Conservation (phyloP, 768 basidiomycete genomes). For the Lentinula sp. region DNA sequence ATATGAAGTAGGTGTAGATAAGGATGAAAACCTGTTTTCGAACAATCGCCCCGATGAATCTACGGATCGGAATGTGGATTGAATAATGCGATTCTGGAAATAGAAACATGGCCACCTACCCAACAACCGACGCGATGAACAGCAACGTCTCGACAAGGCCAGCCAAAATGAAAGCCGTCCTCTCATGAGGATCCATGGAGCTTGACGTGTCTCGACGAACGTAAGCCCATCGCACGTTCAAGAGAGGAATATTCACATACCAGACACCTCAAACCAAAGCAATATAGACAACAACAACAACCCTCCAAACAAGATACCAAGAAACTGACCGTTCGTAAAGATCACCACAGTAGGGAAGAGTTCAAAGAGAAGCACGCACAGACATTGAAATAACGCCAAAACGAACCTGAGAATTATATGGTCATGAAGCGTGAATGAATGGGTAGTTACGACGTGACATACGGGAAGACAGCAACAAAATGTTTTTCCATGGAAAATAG, state of each 20-base stretch:
- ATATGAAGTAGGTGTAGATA: conserved; percentile 50
- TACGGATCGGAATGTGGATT: conserved; percentile 15
- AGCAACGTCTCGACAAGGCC: conserved; percentile 51
- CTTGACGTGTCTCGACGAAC: conserved; percentile 23
- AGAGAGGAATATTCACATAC: conserved; percentile 30
- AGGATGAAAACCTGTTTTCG: conserved; percentile 57
- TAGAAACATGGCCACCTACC: conserved; percentile 30
- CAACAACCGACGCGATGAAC: conserved; percentile 46
- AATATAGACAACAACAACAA: conserved; percentile 45
- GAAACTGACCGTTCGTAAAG: conserved; percentile 11
- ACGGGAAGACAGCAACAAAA: conserved; percentile 65
- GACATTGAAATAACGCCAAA: conserved; percentile 54
- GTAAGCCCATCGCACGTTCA: background rate
- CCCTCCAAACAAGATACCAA: conserved; percentile 51
- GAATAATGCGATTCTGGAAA: background rate
- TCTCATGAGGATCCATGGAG: conserved; percentile 25
- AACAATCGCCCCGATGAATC: conserved; percentile 58
- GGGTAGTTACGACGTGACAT: conserved; percentile 18
- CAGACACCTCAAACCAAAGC: conserved; percentile 57
- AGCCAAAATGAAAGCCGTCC: conserved; percentile 40
- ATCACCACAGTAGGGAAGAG: background rate
- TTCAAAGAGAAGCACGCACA: background rate
- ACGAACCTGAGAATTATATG: background rate
- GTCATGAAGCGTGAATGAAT: background rate
- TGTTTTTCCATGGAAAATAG: conserved; percentile 42